Evolutionary conservation across 2,329 filamentous ascomycete genomes (phyloP), one percentile per base, ranked within the genome.

Genomic region (Aureobasidium sp.): DNA sequence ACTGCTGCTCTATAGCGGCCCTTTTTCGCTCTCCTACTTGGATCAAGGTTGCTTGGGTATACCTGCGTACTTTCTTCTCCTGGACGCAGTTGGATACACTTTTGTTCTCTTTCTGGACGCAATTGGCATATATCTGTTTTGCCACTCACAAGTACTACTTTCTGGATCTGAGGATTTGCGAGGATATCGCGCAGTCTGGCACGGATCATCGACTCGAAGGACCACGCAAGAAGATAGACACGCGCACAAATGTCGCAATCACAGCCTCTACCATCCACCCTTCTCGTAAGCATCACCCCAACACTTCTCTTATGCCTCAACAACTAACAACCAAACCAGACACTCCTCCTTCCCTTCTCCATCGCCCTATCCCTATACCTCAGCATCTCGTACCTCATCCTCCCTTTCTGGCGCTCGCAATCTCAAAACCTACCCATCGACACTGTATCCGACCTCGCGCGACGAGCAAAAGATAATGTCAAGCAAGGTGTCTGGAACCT

Each of bases 281-380:
- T 57, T n/a, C 53, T 57, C 53, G 53, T 57, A 46, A 39, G 53
- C 27, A 12, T 39, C 41, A 17, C 29, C 2, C 29, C 15, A 13
- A 15, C 36, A 15, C 7, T 26, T 15, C 12, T n/a, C 34, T 20
- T 20, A 20, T 20, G 20, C 20, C 29, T 32, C 29, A 8, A 32
- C 5, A 32, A 32, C 29, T 32, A 32, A 32, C 29, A 8, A 32
- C 29, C 29, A 8, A 27, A 56, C 29, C 20, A 60, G 57, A 42
- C 57, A 13, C 63, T 48, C 36, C 61, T 39, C 39, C 48, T 51
- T 39, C 61, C 50, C 15, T 57, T 52, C 55, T 50, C 39, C 36
- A 47, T 46, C n/a, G 47, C 27, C 36, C 56, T 44, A 15, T 44
- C 32, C 55, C 63, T 50, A 44, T 64, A 55, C 63, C 55, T 56